phyloP scores from a whole-genome alignment of 2,329 filamentous ascomycete genomes.

The Ceratocystis colombiana region DNA sequence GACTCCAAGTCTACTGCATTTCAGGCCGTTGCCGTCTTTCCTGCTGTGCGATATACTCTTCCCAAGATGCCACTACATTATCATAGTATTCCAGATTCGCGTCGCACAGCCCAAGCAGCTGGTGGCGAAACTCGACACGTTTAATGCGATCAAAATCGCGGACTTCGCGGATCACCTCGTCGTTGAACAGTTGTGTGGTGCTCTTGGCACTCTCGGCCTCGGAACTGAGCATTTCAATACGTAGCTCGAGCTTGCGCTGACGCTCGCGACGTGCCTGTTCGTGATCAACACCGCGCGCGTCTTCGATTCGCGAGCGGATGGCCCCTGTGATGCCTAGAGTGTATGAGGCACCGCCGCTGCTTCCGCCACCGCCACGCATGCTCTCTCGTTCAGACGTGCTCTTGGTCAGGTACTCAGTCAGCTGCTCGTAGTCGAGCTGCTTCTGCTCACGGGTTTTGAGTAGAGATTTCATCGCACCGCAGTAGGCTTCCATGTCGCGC shows the following conservation, averaged over 20 bases:
- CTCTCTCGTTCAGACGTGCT: constrained; percentile 77
- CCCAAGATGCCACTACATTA: constrained; percentile 72
- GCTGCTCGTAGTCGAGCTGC: constrained; percentile 90
- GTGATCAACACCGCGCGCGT: constrained; percentile 92
- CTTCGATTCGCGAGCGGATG: constrained; percentile 87
- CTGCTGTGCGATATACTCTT: constrained; percentile 80
- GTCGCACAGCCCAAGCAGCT: constrained; percentile 72
- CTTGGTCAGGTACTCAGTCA: constrained; percentile 92
- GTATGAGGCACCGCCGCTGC: constrained; percentile 34
- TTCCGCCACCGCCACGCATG: constrained; percentile 52
- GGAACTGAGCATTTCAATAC: constrained; percentile 80
- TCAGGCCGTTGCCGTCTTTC: constrained; percentile 40
- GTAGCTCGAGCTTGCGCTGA: constrained; percentile 78
- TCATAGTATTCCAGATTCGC: constrained; percentile 82
- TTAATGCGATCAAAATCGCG: constrained; percentile 95
- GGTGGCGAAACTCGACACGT: constrained; percentile 78
- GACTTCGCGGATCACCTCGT: constrained; percentile 89
- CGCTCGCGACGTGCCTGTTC: constrained; percentile 82
- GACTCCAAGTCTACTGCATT: constrained; percentile 16
- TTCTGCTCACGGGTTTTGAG: constrained; percentile 94
- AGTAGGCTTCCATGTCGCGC: constrained; percentile 93
- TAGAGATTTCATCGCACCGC: constrained; percentile 71
- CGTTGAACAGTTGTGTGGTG: constrained; percentile 85
- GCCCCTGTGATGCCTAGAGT: constrained; percentile 62
- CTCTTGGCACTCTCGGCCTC: constrained; percentile 83